A percentile compares a stretch with the other conserved stretches of the same genome.
Evolutionary conservation across 352 stramenopile genomes (phyloP).

Genomic region (Pythium periplocum): DNA sequence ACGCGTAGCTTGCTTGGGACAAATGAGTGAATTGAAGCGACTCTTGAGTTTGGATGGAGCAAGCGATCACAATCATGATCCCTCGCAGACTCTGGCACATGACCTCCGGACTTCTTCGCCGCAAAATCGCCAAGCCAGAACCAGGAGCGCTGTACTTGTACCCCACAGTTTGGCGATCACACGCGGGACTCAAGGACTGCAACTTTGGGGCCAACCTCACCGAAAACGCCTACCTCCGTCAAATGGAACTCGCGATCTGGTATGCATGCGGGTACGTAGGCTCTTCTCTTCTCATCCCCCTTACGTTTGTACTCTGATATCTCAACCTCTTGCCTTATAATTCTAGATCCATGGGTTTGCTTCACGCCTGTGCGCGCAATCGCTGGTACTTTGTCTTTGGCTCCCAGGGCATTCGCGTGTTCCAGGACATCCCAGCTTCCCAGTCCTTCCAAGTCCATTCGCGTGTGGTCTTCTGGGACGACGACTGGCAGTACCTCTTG

Average conservation of each 20-base stretch:
- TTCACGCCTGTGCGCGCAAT: constrained; percentile 44
- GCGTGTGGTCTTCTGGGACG: constrained; percentile 63
- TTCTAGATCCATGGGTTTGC: constrained; percentile 36
- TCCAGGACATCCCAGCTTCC: constrained; percentile 42
- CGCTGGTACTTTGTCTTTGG: constrained; percentile 67
- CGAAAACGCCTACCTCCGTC: constrained; percentile 64
- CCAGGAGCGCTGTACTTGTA: constrained; percentile 9
- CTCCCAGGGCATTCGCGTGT: constrained; percentile 60
- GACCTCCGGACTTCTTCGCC: too few species aligned
- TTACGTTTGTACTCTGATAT: constrained; percentile 1
- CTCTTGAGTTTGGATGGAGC: too few species aligned
- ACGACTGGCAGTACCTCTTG: constrained; percentile 63
- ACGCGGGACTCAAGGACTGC: constrained; percentile 52
- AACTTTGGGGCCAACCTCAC: constrained; percentile 40
- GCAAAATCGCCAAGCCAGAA: too few species aligned
- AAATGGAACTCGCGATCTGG: constrained; percentile 71
- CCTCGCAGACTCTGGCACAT: too few species aligned
- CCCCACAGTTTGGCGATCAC: constrained; percentile 52
- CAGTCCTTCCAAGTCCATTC: constrained; percentile 62
- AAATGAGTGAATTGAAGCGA: too few species aligned
- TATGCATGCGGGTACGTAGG: constrained; percentile 45
- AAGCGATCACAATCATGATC: too few species aligned
- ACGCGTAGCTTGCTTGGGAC: too few species aligned
- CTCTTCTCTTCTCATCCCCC: neutral
- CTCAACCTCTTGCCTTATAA: neutral